A percentile compares a stretch with the other conserved stretches of the same genome.
These are phyloP conservation scores for Helichrysum umbraculigerum DNA, from an alignment of 129 eudicot genomes.

Conservation along the genomic window DNA sequence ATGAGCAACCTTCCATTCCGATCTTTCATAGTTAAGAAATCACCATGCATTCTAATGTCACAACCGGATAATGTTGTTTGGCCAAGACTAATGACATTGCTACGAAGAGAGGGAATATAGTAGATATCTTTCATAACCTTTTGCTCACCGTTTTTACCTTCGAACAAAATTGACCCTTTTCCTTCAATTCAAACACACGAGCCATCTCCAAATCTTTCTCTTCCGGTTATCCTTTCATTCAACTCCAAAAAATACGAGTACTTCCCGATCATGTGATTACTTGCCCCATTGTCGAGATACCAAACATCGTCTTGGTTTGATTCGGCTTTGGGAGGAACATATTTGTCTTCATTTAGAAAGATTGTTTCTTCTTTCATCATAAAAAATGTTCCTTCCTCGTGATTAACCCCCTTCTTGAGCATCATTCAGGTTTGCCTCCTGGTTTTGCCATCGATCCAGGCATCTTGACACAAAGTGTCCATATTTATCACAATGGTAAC, in stretches of 20 bases:
- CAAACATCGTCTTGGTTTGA: neutral
- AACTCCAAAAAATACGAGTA: too few relatives aligned
- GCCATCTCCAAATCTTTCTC: too few relatives aligned
- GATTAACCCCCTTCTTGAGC: neutral
- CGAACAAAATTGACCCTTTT: neutral
- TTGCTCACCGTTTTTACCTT: neutral
- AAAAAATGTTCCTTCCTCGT: neutral
- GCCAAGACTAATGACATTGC: neutral
- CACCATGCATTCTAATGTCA: neutral
- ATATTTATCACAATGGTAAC: neutral
- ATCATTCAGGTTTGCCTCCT: neutral
- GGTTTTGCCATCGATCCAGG: neutral
- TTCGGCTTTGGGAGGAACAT: neutral
- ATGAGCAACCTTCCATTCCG: too few relatives aligned
- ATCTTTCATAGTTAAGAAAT: neutral
- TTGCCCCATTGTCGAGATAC: neutral
- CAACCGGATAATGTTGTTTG: neutral
- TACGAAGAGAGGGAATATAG: neutral
- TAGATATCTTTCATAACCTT: neutral
- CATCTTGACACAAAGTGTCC: neutral
- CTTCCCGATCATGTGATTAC: neutral
- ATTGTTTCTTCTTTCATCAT: constrained; percentile 5
- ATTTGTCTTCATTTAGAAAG: neutral
- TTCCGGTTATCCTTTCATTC: too few relatives aligned
- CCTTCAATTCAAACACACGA: neutral